phyloP scores from a whole-genome alignment of 495 filamentous ascomycete species.

The Darksidea phi region DNA sequence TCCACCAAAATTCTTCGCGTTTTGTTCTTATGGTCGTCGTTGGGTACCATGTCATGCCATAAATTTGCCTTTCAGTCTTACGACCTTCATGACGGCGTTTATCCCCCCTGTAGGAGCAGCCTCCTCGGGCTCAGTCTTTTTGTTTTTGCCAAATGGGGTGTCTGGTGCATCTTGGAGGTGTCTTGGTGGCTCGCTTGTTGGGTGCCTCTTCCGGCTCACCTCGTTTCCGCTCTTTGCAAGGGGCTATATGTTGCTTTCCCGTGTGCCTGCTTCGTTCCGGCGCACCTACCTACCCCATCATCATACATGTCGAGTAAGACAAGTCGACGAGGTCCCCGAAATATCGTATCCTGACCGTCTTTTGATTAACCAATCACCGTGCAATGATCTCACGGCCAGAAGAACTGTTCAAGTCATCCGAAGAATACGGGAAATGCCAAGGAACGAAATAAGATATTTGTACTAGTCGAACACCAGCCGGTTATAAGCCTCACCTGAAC shows the following conservation, averaged over 20 bases:
- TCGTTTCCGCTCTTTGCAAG: slow-evolving; percentile 5
- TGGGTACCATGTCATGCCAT: slow-evolving; percentile 15
- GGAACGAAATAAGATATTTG: not conserved
- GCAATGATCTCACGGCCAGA: slow-evolving; percentile 5
- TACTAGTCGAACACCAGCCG: not conserved
- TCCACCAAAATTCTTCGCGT: slow-evolving; percentile 12
- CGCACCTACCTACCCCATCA: not conserved
- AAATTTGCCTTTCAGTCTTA: slow-evolving; percentile 18
- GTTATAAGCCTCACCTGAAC: not conserved
- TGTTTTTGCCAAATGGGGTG: slow-evolving; percentile 3
- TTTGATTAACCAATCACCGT: not conserved
- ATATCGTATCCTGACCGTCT: too few species aligned
- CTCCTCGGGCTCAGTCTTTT: slow-evolving; percentile 2
- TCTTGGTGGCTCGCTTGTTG: not conserved
- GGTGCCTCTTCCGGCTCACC: not conserved
- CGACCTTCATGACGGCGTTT: slow-evolving; percentile 33
- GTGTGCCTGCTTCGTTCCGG: not conserved
- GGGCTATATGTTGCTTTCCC: slow-evolving; percentile 1
- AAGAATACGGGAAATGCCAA: not conserved
- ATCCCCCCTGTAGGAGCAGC: slow-evolving; percentile 1
- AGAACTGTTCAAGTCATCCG: not conserved
- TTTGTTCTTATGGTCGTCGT: slow-evolving; percentile 4
- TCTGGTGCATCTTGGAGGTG: slow-evolving; percentile 30
- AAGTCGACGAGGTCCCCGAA: slow-evolving; percentile 1
- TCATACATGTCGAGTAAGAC: slow-evolving; percentile 13